Conservation (phyloP, 768 basidiomycete species). For the Kwoniella botswanensis region DNA sequence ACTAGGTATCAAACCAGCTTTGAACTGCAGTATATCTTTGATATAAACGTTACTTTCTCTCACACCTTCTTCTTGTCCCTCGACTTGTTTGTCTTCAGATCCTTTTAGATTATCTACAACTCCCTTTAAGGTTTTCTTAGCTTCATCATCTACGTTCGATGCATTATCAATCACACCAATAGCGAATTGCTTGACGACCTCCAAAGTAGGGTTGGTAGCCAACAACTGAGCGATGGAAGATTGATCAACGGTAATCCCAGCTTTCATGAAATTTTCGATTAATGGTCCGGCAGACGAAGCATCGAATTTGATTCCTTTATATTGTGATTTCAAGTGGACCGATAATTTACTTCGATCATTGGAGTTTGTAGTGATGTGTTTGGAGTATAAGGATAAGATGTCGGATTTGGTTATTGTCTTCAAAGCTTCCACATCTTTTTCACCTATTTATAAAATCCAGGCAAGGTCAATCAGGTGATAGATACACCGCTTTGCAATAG, state of each 20-base stretch:
- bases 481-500: too few species aligned
- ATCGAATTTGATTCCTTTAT: constrained; percentile 66
- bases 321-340: constrained; percentile 76
- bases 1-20: constrained; percentile 65
- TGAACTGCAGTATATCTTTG: constrained; percentile 71
- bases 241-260: constrained; percentile 64
- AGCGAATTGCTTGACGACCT: constrained; percentile 73
- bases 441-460: constrained; percentile 61
- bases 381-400: constrained; percentile 71
- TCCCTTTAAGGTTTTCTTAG: constrained; percentile 62
- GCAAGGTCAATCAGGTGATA: too few species aligned
- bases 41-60: constrained; percentile 67
- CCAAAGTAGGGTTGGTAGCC: constrained; percentile 65
- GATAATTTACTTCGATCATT: constrained; percentile 78
- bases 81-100: constrained; percentile 51
- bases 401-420: constrained; percentile 74
- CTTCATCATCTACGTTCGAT: constrained; percentile 59
- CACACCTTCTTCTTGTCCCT: constrained; percentile 60
- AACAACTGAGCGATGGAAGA: constrained; percentile 64
- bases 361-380: constrained; percentile 73
- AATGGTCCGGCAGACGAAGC: constrained; percentile 69
- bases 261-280: constrained; percentile 63
- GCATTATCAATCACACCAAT: constrained; percentile 56
- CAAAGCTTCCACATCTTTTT: constrained; percentile 73
- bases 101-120: constrained; percentile 65